Base-by-base conservation (phyloP, 1,284 basidiomycete species). In the Xerocomus cyaneibrunnescens region DNA sequence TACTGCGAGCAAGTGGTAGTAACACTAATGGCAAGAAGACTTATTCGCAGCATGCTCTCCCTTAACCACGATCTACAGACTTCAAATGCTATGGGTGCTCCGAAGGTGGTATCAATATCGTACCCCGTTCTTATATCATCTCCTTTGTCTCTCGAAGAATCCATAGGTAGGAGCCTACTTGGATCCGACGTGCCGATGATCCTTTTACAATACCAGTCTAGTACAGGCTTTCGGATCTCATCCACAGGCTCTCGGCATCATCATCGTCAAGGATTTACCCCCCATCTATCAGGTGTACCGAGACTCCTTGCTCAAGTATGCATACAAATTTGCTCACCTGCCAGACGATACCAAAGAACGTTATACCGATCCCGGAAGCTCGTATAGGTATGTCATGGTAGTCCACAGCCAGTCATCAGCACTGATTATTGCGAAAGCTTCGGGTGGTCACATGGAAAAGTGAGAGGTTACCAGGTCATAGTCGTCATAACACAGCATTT, bases 391-490 rank as follows among this genome's bases (percentile, higher is more conserved):
- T 46, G 74, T 64, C 27, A 28, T 30, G 16, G 32, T 13, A 28
- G 17, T 19, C 34, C 5, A 23, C 43, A 19, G 22, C 13, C 22
- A 6, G n/a, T 37, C 28, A 7, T 5, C 37, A 21, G 25, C 19
- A 19, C 37, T 60, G 37, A 66, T 14, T 3, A 51, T 41, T 16
- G 9, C 45, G n/a, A 52, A 35, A 90, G 89, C 66, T 95, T 94
- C 68, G 94, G 94, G 19, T 97, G 94, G 94, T 91, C 87, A 37
- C 89, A 94, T 70, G 94, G 94, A 47, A 95, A 95, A 78, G 87
- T 85, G 48, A 43, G 68, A 56, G 27, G 19, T 17, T 28, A 16
- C 21, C 35, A 13, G 13, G n/a, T n/a, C 31, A 40, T 10, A 14
- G 25, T 32, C 37, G 32, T 19, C 2, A 16, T 39, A 23, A 40